Percentiles rank a stretch among this genome's conserved stretches.
Conservation (phyloP, 805 yeast genomes). For the Lipomyces chichibuensis region DNA sequence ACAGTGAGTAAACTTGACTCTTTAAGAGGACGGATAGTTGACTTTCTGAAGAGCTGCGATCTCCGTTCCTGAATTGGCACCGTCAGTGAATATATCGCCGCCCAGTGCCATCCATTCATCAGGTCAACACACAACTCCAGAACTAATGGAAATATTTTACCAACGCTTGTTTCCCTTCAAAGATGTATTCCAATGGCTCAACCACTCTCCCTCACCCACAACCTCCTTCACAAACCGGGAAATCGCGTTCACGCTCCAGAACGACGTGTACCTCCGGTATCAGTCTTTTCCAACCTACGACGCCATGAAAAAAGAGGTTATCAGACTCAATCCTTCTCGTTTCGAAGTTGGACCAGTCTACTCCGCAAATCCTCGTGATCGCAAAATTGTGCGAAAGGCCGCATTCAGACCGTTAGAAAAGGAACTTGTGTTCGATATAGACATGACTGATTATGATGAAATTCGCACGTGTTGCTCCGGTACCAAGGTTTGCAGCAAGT, state of each 20-base stretch:
- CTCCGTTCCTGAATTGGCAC: not conserved
- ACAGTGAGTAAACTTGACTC: not conserved
- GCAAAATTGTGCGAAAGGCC: constrained; percentile 73
- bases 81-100: not conserved
- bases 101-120: not conserved
- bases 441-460: constrained; percentile 94
- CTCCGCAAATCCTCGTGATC: constrained; percentile 80
- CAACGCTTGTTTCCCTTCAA: constrained; percentile 50
- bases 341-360: constrained; percentile 96
- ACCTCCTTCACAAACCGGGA: constrained; percentile 85
- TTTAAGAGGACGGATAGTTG: not conserved
- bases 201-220: constrained; percentile 76
- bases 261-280: constrained; percentile 90
- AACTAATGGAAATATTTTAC: constrained; percentile 72
- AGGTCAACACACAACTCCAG: constrained; percentile 9
- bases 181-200: constrained; percentile 83
- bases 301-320: constrained; percentile 78
- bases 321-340: constrained; percentile 77
- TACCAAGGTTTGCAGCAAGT: constrained; percentile 79
- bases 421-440: constrained; percentile 94
- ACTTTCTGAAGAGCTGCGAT: not conserved
- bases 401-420: constrained; percentile 81
- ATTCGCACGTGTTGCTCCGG: constrained; percentile 91
- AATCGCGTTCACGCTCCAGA: constrained; percentile 85
- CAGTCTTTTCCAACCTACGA: constrained; percentile 68